These are phyloP conservation scores for Usnea hakonensis DNA, from an alignment of 495 filamentous ascomycete genomes.

Conservation along the genomic window DNA sequence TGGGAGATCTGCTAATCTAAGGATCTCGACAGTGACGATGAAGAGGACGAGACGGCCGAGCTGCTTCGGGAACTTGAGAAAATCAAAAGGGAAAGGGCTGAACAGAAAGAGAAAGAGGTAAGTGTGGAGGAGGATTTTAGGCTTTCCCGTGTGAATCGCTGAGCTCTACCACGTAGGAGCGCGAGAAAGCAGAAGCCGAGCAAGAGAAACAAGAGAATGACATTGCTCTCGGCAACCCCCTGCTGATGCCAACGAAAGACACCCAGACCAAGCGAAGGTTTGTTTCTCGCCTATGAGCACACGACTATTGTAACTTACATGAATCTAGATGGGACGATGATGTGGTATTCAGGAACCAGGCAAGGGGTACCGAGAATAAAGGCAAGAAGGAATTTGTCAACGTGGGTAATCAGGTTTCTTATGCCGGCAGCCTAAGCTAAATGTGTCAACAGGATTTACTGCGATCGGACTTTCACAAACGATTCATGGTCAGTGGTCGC, in stretches of 20 bases:
- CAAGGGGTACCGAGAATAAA: conserved; percentile 86
- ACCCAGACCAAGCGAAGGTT: conserved; percentile 65
- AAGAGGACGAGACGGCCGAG: conserved; percentile 86
- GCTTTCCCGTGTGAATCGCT: neutral
- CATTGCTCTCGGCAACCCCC: conserved; percentile 86
- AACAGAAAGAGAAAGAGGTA: conserved; percentile 78
- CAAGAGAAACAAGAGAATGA: conserved; percentile 76
- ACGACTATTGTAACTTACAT: conserved; percentile 27
- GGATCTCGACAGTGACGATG: conserved; percentile 48
- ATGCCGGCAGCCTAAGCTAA: conserved; percentile 22
- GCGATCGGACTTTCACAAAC: conserved; percentile 92
- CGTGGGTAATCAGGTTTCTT: conserved; percentile 39
- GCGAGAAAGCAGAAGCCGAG: conserved; percentile 66
- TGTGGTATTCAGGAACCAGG: conserved; percentile 99
- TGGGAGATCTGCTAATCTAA: neutral
- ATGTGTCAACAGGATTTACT: conserved; percentile 60
- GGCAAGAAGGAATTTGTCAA: conserved; percentile 95
- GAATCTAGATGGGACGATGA: conserved; percentile 85
- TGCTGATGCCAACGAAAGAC: conserved; percentile 67
- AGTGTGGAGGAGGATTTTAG: neutral
- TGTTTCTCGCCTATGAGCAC: neutral
- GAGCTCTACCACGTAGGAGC: conserved; percentile 44
- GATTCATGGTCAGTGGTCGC: conserved; percentile 72
- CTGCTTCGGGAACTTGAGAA: conserved; percentile 89
- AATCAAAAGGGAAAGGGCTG: conserved; percentile 82